Conservation (phyloP, 495 filamentous ascomycete species). For the Penicillium manginii region DNA sequence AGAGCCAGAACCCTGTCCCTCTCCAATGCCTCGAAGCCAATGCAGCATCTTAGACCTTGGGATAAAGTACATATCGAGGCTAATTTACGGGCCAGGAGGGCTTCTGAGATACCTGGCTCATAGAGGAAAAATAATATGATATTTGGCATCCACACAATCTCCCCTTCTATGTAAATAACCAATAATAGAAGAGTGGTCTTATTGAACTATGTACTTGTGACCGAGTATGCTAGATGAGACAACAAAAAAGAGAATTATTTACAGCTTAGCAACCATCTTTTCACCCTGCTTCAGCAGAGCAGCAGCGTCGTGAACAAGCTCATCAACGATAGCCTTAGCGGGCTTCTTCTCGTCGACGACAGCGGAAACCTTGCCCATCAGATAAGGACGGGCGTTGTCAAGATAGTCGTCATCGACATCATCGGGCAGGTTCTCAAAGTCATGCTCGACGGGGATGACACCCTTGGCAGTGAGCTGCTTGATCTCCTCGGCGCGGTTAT, state of each 20-base stretch:
- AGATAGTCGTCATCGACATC: constrained; percentile 77
- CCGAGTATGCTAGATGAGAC: constrained; percentile 14
- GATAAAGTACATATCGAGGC: too few relatives aligned
- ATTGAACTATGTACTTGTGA: constrained; percentile 6
- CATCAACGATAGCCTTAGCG: constrained; percentile 92
- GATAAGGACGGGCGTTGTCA: constrained; percentile 86
- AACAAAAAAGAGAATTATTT: constrained; percentile 31
- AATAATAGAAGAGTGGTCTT: not conserved
- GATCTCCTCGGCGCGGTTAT: constrained; percentile 85
- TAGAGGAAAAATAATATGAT: too few relatives aligned
- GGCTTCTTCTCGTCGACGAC: constrained; percentile 91
- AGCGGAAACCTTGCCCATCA: constrained; percentile 97
- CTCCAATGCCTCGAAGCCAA: too few relatives aligned
- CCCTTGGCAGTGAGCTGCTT: constrained; percentile 88
- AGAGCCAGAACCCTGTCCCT: too few relatives aligned
- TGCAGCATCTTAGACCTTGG: too few relatives aligned
- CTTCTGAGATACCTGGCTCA: too few relatives aligned
- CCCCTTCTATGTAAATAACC: not conserved
- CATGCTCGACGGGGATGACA: constrained; percentile 88
- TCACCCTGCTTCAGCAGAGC: constrained; percentile 66
- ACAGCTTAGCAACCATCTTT: constrained; percentile 70
- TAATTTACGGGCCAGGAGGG: too few relatives aligned
- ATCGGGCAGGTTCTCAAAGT: constrained; percentile 82
- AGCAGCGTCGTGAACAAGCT: constrained; percentile 86
- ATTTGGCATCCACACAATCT: too few relatives aligned